phyloP scores from a whole-genome alignment of 805 yeast genomes.

The Phaffomyces antillensis region DNA sequence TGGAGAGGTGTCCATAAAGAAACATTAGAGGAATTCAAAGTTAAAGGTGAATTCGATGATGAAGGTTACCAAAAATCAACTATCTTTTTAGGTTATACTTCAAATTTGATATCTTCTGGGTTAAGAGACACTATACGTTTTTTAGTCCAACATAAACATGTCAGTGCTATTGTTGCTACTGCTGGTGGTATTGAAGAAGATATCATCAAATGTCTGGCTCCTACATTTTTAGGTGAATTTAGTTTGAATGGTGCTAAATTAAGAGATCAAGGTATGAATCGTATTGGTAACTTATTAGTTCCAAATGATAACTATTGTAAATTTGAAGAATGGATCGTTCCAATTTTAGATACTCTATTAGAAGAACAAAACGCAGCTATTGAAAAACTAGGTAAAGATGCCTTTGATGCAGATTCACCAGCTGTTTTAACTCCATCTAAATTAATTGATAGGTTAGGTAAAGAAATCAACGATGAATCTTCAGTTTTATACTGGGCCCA shows the following conservation, averaged over 20 bases:
- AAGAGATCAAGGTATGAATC: constrained; percentile 93
- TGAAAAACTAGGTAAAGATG: constrained; percentile 42
- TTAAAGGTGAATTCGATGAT: constrained; percentile 71
- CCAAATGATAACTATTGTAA: constrained; percentile 97
- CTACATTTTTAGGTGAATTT: constrained; percentile 92
- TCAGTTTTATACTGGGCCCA: constrained; percentile 98
- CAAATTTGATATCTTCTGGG: constrained; percentile 93
- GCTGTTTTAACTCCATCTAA: constrained; percentile 90
- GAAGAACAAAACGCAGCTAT: constrained; percentile 80
- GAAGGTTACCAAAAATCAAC: constrained; percentile 79
- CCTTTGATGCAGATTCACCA: constrained; percentile 53
- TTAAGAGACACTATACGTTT: constrained; percentile 83
- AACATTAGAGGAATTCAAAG: constrained; percentile 60
- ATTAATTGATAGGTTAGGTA: constrained; percentile 87
- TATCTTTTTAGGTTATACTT: constrained; percentile 92
- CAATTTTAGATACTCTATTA: constrained; percentile 78
- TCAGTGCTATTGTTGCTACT: constrained; percentile 90
- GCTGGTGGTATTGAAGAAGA: constrained; percentile 99
- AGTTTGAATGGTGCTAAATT: constrained; percentile 70
- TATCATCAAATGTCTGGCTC: constrained; percentile 91
- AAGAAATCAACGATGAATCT: constrained; percentile 89
- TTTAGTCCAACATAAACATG: constrained; percentile 89
- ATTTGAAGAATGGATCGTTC: constrained; percentile 98
- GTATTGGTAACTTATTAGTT: constrained; percentile 93
- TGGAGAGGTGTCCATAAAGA: constrained; percentile 86